These are phyloP conservation scores for Umbellularia californica DNA, from an alignment of 164 flowering plant species.

Conservation along the genomic window DNA sequence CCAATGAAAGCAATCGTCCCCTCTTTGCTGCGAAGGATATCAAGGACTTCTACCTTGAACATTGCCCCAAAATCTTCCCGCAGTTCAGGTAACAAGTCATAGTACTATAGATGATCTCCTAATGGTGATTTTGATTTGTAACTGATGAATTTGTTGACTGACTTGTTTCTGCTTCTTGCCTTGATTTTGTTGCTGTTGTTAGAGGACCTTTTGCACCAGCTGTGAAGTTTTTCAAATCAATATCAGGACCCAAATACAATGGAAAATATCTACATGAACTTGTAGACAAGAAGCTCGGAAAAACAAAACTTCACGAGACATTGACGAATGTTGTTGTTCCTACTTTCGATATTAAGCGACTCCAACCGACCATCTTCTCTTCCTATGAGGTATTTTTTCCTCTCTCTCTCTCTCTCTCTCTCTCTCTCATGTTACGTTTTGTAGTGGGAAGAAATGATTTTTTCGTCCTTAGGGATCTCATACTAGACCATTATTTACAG, in stretches of 20 bases:
- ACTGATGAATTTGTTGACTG: background rate
- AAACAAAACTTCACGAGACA: slow-evolving; percentile 27
- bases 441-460: too few relatives aligned
- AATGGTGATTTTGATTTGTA: background rate
- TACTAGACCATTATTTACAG: too few relatives aligned
- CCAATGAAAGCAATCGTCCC: slow-evolving; percentile 29
- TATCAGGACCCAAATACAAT: slow-evolving; percentile 35
- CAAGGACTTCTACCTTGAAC: slow-evolving; percentile 20
- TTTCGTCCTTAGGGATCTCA: too few relatives aligned
- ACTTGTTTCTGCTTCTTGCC: slow-evolving; percentile 1
- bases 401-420: background rate
- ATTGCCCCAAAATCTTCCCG: slow-evolving; percentile 35
- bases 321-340: slow-evolving; percentile 42
- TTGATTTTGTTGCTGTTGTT: background rate
- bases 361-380: slow-evolving; percentile 26
- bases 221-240: background rate
- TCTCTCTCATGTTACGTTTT: background rate
- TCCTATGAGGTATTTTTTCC: slow-evolving; percentile 10
- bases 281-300: slow-evolving; percentile 12
- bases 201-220: slow-evolving; percentile 7
- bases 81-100: slow-evolving; percentile 17
- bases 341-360: slow-evolving; percentile 33
- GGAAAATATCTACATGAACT: slow-evolving; percentile 38
- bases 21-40: slow-evolving; percentile 34
- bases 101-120: background rate